Conservation (phyloP, 257 asterid genomes). For the Asclepias syriaca region DNA sequence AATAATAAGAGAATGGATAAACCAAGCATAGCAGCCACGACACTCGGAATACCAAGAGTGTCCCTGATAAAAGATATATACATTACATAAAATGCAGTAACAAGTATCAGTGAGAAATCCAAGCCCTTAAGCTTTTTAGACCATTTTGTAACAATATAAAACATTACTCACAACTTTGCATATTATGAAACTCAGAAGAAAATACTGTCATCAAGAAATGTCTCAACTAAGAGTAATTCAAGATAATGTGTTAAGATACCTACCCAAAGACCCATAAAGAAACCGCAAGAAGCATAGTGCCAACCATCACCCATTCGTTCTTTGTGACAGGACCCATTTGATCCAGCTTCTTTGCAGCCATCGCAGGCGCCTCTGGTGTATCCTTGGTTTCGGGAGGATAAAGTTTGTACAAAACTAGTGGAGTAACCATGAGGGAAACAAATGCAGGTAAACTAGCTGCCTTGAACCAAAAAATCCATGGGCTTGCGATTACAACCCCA, state of each 20-base stretch:
- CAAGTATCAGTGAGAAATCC: constrained; percentile 1
- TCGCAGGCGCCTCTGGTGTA: constrained; percentile 94
- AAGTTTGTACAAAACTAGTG: constrained; percentile 71
- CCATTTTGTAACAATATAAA: not conserved
- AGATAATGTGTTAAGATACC: constrained; percentile 10
- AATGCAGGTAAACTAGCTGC: constrained; percentile 92
- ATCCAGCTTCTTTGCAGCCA: constrained; percentile 75
- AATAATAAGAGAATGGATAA: constrained; percentile 64
- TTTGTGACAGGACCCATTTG: constrained; percentile 82
- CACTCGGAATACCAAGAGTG: constrained; percentile 81
- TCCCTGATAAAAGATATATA: constrained; percentile 45
- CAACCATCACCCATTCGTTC: constrained; percentile 89
- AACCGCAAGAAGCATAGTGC: constrained; percentile 96
- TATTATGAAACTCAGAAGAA: not conserved
- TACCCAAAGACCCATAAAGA: constrained; percentile 92
- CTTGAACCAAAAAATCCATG: constrained; percentile 96
- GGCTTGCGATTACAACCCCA: constrained; percentile 75
- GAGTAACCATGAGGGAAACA: constrained; percentile 75
- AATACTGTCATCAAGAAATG: not conserved
- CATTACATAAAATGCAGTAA: constrained; percentile 6
- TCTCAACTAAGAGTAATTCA: not conserved
- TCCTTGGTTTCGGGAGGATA: constrained; percentile 93
- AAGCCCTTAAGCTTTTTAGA: not conserved
- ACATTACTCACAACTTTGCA: not conserved
- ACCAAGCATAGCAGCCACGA: constrained; percentile 97